Evolutionary conservation across 345 rosid species (phyloP).

Genomic region (Gossypium australe): DNA sequence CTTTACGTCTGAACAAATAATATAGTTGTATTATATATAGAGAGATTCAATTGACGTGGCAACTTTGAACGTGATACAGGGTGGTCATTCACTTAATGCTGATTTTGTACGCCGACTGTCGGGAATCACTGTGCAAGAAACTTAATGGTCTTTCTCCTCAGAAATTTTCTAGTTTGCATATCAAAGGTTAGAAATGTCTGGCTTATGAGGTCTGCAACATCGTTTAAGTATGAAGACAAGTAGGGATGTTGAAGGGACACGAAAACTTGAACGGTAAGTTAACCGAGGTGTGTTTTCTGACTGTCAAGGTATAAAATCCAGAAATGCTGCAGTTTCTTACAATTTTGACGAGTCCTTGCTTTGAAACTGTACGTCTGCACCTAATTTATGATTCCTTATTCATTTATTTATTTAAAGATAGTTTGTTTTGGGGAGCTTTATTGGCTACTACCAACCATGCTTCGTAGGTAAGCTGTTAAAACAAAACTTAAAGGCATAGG

Average conservation of each 20-base stretch:
- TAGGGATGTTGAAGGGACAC: background rate
- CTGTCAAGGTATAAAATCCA: background rate
- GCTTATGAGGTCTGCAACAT: background rate
- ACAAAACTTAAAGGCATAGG: background rate
- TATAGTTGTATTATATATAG: background rate
- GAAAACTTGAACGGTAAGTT: background rate
- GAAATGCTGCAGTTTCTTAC: background rate
- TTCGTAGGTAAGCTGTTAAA: background rate
- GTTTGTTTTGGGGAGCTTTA: background rate
- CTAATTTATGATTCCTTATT: background rate
- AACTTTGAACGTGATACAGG: conserved; percentile 32
- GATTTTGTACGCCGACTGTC: conserved; percentile 38
- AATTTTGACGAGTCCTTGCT: background rate
- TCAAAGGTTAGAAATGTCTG: background rate
- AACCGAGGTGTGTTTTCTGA: background rate
- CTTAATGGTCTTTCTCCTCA: background rate
- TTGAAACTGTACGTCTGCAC: background rate
- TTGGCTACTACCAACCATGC: background rate
- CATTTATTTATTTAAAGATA: background rate
- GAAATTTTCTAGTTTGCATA: background rate
- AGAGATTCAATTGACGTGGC: background rate
- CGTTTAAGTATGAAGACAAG: background rate
- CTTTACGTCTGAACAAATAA: background rate
- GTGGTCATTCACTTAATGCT: conserved; percentile 52
- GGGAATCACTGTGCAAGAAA: conserved; percentile 4